phyloP scores from a whole-genome alignment of 495 filamentous ascomycete genomes.

The Aspergillus ostianus region DNA sequence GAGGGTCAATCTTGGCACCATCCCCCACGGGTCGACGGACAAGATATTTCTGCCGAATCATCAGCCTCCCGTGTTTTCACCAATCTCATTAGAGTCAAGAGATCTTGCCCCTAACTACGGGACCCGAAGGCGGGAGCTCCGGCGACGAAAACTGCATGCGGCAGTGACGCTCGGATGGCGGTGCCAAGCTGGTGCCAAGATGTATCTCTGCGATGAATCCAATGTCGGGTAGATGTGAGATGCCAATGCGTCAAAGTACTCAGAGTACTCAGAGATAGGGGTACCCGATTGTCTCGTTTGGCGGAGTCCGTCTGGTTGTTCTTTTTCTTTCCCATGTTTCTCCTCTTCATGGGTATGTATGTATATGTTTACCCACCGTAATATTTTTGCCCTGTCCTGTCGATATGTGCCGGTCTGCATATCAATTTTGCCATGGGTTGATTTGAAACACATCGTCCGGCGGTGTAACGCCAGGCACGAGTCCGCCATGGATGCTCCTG shows the following conservation, averaged over 20 bases:
- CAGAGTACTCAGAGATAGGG: background rate
- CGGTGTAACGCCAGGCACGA: conserved; percentile 13
- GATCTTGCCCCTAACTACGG: conserved; percentile 1
- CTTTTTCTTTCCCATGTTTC: background rate
- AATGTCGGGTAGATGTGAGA: conserved; percentile 5
- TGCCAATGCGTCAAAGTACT: background rate
- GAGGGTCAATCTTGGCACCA: conserved; percentile 1
- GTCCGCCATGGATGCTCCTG: conserved; percentile 11
- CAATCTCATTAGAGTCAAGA: conserved; percentile 9
- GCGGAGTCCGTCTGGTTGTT: background rate
- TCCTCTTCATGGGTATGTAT: background rate
- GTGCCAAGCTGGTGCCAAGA: conserved; percentile 7
- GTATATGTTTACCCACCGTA: background rate
- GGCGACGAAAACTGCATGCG: conserved; percentile 13
- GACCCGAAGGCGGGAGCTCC: background rate
- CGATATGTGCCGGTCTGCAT: background rate
- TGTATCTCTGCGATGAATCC: conserved; percentile 18
- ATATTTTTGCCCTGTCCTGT: background rate
- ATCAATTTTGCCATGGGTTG: background rate
- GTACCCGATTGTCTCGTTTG: conserved; percentile 6
- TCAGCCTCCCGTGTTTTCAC: background rate
- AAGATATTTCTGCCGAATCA: background rate
- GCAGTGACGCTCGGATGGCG: background rate
- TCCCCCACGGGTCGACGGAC: conserved; percentile 8
- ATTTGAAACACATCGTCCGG: conserved; percentile 7